Conservation (phyloP, 2,329 filamentous ascomycete genomes). For the Epichloe aotearoae region DNA sequence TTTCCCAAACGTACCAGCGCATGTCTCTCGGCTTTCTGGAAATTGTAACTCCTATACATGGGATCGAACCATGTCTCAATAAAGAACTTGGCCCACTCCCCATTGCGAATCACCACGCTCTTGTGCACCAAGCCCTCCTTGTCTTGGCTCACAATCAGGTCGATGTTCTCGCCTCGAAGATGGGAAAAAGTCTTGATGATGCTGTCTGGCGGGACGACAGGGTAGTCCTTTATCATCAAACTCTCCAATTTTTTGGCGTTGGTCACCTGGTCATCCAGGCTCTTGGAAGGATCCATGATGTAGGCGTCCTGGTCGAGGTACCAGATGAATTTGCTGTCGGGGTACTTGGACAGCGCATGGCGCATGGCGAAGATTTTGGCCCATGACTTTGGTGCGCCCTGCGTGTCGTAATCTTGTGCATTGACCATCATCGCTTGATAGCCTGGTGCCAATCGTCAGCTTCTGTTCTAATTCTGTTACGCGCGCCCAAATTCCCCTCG, state of each 20-base stretch:
- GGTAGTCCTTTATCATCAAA: constrained; percentile 71
- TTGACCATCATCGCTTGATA: constrained; percentile 77
- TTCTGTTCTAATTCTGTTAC: not conserved
- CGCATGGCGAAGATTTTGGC: constrained; percentile 72
- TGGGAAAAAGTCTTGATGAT: constrained; percentile 91
- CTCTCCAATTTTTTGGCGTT: constrained; percentile 52
- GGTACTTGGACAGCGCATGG: constrained; percentile 72
- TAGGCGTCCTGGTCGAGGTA: constrained; percentile 73
- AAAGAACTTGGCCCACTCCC: constrained; percentile 87
- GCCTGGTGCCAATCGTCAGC: not conserved
- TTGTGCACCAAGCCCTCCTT: constrained; percentile 60
- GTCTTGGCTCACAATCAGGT: constrained; percentile 77
- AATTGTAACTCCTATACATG: constrained; percentile 86
- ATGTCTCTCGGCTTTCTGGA: constrained; percentile 87
- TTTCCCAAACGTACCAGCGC: constrained; percentile 52
- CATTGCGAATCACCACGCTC: constrained; percentile 69
- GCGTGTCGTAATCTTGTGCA: constrained; percentile 60
- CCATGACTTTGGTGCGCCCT: constrained; percentile 50
- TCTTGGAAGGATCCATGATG: constrained; percentile 70
- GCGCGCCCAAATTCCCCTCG: not conserved
- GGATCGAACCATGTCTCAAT: constrained; percentile 95
- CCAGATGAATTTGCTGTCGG: constrained; percentile 72
- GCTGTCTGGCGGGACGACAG: constrained; percentile 87
- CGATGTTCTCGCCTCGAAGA: constrained; percentile 62
- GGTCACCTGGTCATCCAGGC: constrained; percentile 60